Base-by-base conservation (phyloP, 2,329 filamentous ascomycete genomes). In the Penicillium nordicum region DNA sequence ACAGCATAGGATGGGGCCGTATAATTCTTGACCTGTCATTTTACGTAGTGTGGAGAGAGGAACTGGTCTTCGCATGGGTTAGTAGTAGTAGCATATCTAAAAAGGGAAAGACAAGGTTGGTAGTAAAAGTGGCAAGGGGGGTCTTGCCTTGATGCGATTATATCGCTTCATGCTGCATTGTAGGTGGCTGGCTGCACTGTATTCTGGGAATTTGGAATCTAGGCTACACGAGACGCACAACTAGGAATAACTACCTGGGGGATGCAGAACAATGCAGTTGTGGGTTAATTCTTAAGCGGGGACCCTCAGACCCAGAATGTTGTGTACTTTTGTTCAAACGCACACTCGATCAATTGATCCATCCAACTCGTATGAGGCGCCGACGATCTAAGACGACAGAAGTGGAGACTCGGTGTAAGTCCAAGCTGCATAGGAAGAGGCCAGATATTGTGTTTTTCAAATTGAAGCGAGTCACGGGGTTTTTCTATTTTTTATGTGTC, bases 1-100 rank as follows among this genome's bases (percentile, higher is more conserved):
- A 57, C 60, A 63, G 27, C 46, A 62, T 56, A 45, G 37, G 54
- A 62, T 56, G 43, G 37, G 54, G 43, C 50, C 4, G 5, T 34
- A 29, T 34, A 29, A 61, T 57, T 53, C 57, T 48, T 53, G 53
- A 46, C 40, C 43, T 25, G 21, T 58, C 53, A 23, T n/a, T 46
- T 50, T 50, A 60, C 59, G 57, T 52, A 60, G 57, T 48, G 46
- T 53, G 50, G 40, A 25, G 32, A 34, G 36, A 40, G 37, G 21
- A 38, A 21, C 18, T 16, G 40, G 18, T 10, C 10, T 11, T 48
- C 30, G 21, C 21, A 40, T 16, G 25, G 14, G 12, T 3, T 21
- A n/a, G 32, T 11, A 27, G 27, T 21, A 18, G 47, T 41, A 52
- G 16, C n/a, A 34, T 41, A 42, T 16, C 27, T 5, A 12, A 11